Conservation (phyloP, 768 basidiomycete species). For the Auriculariales sp. region DNA sequence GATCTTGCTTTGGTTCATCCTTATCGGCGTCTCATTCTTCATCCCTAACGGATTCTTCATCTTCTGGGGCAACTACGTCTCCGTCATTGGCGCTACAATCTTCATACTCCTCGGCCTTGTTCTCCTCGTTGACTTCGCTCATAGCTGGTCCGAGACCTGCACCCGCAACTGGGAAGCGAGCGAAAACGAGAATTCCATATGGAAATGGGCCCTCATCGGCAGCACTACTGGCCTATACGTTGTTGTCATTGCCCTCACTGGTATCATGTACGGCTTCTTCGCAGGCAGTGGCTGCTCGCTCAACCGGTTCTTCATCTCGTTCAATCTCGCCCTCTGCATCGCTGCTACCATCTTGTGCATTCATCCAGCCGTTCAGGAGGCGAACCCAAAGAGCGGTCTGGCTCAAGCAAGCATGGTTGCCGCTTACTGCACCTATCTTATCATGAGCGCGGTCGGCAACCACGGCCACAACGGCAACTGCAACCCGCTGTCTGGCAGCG, state of each 20-base stretch:
- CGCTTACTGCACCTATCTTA: constrained; percentile 91
- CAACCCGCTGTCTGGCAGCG: constrained; percentile 66
- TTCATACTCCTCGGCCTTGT: constrained; percentile 97
- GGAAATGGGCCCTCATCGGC: constrained; percentile 92
- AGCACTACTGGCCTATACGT: constrained; percentile 85
- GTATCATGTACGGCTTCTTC: constrained; percentile 85
- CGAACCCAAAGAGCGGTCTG: constrained; percentile 87
- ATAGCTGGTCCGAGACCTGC: constrained; percentile 96
- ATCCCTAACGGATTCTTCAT: constrained; percentile 98
- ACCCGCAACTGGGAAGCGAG: constrained; percentile 89
- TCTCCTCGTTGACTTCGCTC: constrained; percentile 95
- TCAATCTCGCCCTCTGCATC: constrained; percentile 74
- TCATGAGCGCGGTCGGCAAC: constrained; percentile 86
- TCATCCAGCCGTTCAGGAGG: constrained; percentile 76
- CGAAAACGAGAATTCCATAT: constrained; percentile 56
- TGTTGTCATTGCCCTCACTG: constrained; percentile 72
- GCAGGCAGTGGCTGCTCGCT: constrained; percentile 72
- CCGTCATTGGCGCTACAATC: constrained; percentile 80
- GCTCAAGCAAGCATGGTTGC: constrained; percentile 97
- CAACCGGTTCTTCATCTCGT: constrained; percentile 94
- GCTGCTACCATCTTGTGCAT: constrained; percentile 72
- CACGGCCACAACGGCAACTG: constrained; percentile 53
- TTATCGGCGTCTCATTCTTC: constrained; percentile 74
- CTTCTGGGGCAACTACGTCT: constrained; percentile 90
- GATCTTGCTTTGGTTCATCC: constrained; percentile 72